These are phyloP conservation scores for Brassica juncea DNA, from an alignment of 345 rosid species.

Conservation along the genomic window DNA sequence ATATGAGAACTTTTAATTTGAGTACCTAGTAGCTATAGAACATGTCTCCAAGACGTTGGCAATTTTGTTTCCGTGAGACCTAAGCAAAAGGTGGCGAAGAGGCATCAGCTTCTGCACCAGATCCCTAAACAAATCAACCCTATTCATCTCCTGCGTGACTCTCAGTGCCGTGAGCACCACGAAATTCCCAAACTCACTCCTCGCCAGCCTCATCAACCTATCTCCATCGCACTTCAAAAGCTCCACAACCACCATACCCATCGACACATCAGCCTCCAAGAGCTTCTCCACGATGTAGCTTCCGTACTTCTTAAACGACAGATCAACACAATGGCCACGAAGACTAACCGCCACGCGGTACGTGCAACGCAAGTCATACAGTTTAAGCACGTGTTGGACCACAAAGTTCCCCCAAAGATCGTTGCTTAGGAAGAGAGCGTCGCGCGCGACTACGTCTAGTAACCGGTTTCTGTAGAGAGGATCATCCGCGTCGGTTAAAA, in stretches of 20 bases:
- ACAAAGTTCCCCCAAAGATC: neutral
- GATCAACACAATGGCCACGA: neutral
- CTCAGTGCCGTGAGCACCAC: neutral
- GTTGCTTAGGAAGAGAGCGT: neutral
- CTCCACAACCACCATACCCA: neutral
- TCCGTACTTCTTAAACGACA: neutral
- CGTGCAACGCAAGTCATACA: neutral
- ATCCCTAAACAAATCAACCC: neutral
- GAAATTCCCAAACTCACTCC: neutral
- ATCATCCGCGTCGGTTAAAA: neutral
- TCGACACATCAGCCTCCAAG: neutral
- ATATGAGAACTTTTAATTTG: neutral
- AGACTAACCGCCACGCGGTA: neutral
- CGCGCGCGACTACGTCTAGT: neutral
- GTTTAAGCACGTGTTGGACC: neutral
- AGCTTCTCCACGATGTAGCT: neutral
- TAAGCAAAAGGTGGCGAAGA: neutral
- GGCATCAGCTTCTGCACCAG: neutral
- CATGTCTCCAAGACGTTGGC: neutral
- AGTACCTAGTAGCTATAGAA: neutral
- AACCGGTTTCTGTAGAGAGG: neutral
- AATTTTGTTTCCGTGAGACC: neutral
- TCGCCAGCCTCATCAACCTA: neutral
- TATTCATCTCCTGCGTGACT: neutral
- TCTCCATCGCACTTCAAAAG: neutral